Conservation (phyloP, 176 grass and related monocot species). For the Musa troglodytarum region DNA sequence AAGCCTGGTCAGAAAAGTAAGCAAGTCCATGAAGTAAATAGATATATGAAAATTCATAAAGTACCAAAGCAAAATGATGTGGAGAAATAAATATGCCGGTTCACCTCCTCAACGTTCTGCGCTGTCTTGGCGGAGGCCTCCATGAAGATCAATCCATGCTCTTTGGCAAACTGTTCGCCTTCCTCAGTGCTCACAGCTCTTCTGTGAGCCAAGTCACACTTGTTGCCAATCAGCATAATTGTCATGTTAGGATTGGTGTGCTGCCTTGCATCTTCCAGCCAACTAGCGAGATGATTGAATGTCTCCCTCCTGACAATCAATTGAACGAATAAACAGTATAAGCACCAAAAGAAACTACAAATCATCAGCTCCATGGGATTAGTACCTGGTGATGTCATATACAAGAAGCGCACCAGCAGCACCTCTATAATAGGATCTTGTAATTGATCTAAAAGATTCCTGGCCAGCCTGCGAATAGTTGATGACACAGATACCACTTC, state of each 20-base stretch:
- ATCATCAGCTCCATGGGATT: not conserved
- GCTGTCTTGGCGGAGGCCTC: slow-evolving; percentile 47
- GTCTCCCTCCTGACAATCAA: slow-evolving; percentile 22
- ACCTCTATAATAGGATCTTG: slow-evolving; percentile 45
- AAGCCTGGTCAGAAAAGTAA: slow-evolving; percentile 21
- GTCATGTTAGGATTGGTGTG: slow-evolving; percentile 33
- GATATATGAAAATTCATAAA: not conserved
- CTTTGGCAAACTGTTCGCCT: slow-evolving; percentile 19
- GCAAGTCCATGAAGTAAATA: too few species aligned
- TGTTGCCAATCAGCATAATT: too few species aligned
- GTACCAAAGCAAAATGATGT: not conserved
- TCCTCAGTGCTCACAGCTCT: too few species aligned
- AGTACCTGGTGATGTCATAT: slow-evolving; percentile 55
- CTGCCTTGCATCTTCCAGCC: slow-evolving; percentile 40
- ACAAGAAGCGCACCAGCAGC: slow-evolving; percentile 17
- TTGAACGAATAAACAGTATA: not conserved
- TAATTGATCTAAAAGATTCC: slow-evolving; percentile 50
- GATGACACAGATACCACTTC: too few species aligned
- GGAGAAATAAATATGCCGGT: not conserved
- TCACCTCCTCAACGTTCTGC: slow-evolving; percentile 54
- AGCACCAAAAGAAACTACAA: not conserved
- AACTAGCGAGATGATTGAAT: too few species aligned
- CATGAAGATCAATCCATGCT: slow-evolving; percentile 44
- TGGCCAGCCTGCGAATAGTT: slow-evolving; percentile 34
- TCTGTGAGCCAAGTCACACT: too few species aligned